These are phyloP conservation scores for Artemisia annua DNA, from an alignment of 129 eudicot species.

Conservation along the genomic window DNA sequence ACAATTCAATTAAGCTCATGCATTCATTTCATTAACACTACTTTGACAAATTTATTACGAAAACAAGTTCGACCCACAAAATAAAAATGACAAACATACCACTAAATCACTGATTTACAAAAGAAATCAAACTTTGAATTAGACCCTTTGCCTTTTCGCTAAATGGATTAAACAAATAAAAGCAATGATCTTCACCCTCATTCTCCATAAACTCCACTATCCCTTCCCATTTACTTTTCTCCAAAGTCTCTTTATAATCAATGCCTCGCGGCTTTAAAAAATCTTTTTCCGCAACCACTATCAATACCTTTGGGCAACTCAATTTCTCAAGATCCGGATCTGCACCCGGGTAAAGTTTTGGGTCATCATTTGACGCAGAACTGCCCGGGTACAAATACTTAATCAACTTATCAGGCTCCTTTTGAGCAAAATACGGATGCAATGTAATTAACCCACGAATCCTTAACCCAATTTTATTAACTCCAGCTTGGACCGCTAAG, in stretches of 20 bases:
- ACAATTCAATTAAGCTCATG: too few species aligned
- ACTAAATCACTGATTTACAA: neutral
- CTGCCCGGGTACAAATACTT: constrained; percentile 38
- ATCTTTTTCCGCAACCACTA: constrained; percentile 35
- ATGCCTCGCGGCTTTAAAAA: constrained; percentile 28
- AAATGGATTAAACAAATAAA: constrained; percentile 34
- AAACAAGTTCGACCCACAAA: too few species aligned
- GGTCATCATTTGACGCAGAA: constrained; percentile 40
- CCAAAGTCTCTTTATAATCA: constrained; percentile 29
- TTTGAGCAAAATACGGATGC: constrained; percentile 48
- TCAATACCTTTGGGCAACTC: constrained; percentile 32
- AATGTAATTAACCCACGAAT: constrained; percentile 34
- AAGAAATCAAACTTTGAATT: constrained; percentile 20
- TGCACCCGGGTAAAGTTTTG: constrained; percentile 32
- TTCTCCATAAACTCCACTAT: constrained; percentile 39
- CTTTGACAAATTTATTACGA: too few species aligned
- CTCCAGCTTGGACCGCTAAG: constrained; percentile 42
- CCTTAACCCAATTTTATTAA: neutral
- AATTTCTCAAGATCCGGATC: constrained; percentile 42
- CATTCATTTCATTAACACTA: too few species aligned
- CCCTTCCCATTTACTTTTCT: constrained; percentile 43
- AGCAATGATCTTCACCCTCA: constrained; percentile 44
- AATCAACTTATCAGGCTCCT: constrained; percentile 31
- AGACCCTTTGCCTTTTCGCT: constrained; percentile 33
- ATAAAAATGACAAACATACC: neutral